These are phyloP conservation scores for Acanthamoeba sp. DNA, from an alignment of 208 protist genomes.

Conservation along the genomic window DNA sequence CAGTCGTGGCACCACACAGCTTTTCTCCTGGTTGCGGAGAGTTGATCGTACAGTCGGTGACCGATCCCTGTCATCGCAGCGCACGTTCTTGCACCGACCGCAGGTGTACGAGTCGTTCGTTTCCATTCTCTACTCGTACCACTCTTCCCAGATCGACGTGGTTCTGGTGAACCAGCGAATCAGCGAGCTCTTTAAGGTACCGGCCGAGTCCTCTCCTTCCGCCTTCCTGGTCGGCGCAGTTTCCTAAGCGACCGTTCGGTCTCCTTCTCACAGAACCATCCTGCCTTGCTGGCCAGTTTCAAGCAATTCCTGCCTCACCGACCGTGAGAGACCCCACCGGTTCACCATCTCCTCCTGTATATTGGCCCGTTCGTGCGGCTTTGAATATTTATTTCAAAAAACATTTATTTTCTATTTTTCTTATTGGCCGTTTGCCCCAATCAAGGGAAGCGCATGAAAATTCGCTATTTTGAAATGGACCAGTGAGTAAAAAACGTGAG, in stretches of 20 bases:
- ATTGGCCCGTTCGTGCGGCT: too few relatives aligned
- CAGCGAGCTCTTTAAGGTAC: neutral
- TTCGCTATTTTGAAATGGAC: neutral
- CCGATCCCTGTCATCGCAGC: neutral
- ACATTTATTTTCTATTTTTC: too few relatives aligned
- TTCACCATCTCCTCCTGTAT: too few relatives aligned
- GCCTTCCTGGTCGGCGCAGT: neutral
- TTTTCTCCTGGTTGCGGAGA: too few relatives aligned
- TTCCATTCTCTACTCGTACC: neutral
- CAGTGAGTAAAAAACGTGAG: neutral
- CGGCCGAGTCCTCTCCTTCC: neutral
- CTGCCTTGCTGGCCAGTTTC: neutral
- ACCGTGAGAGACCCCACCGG: too few relatives aligned
- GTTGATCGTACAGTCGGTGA: neutral
- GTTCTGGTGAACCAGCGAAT: neutral
- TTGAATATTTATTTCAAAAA: too few relatives aligned
- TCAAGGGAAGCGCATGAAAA: neutral
- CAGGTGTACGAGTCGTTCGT: constrained; percentile 9
- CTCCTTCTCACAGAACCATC: neutral
- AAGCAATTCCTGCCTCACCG: neutral
- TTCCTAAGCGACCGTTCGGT: too few relatives aligned
- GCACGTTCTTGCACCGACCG: neutral
- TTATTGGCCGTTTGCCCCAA: neutral
- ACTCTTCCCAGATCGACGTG: neutral
- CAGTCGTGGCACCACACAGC: too few relatives aligned